Evolutionary conservation across 2,329 filamentous ascomycete species (phyloP).

Genomic region (Aspergillus puulaauensis): DNA sequence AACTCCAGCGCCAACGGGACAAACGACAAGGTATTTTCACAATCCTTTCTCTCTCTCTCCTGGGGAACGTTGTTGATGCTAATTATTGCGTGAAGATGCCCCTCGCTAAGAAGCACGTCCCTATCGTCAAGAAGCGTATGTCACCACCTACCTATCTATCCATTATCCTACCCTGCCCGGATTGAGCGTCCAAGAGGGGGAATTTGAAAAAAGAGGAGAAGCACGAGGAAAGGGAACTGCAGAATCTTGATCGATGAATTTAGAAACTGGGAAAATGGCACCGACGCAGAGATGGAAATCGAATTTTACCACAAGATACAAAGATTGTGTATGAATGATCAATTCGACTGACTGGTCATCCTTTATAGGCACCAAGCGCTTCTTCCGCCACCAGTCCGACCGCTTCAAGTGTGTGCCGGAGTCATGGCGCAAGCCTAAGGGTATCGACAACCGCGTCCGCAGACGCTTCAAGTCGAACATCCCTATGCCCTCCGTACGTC

Average conservation of each 20-base stretch:
- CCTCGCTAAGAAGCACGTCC: slow-evolving; percentile 98
- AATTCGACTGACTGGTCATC: slow-evolving; percentile 2
- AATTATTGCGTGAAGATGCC: slow-evolving; percentile 66
- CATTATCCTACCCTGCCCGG: slow-evolving; percentile 2
- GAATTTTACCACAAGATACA: background rate
- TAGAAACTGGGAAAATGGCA: background rate
- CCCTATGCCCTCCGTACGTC: slow-evolving; percentile 95
- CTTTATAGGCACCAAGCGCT: slow-evolving; percentile 78
- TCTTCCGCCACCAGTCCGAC: slow-evolving; percentile 97
- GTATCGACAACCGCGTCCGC: slow-evolving; percentile 98
- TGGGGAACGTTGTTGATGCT: slow-evolving; percentile 1
- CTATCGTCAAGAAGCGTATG: slow-evolving; percentile 99
- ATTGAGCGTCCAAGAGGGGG: background rate
- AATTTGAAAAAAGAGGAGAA: background rate
- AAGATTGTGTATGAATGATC: background rate
- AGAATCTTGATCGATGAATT: background rate
- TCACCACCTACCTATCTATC: slow-evolving; percentile 32
- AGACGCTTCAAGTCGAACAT: slow-evolving; percentile 95
- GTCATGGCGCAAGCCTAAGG: slow-evolving; percentile 99
- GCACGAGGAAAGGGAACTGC: background rate
- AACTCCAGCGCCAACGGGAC: slow-evolving; percentile 45
- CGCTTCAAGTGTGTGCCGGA: slow-evolving; percentile 88
- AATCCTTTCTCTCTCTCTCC: background rate
- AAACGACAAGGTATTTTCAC: slow-evolving; percentile 45
- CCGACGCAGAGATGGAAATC: background rate